These are phyloP conservation scores for Cytospora mali DNA, from an alignment of 2,329 filamentous ascomycete genomes.

Conservation along the genomic window DNA sequence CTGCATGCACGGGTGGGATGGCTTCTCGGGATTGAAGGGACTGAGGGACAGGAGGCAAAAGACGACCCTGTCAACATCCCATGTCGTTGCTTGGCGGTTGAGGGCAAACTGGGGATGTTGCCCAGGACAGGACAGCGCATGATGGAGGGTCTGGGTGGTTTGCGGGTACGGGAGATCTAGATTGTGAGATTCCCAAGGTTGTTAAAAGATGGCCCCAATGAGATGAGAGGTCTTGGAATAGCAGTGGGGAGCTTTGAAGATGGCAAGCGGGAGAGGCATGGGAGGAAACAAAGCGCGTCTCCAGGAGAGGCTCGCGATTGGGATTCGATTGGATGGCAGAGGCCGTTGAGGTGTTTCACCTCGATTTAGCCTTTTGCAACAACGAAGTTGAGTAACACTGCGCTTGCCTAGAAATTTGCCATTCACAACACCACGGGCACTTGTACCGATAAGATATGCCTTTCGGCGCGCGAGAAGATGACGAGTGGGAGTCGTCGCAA, in stretches of 20 bases:
- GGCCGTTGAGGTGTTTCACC: conserved; percentile 34
- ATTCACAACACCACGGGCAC: not conserved
- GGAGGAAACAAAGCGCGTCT: conserved; percentile 28
- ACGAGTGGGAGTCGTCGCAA: not conserved
- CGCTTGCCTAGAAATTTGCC: conserved; percentile 10
- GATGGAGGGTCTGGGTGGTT: conserved; percentile 16
- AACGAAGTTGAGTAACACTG: conserved; percentile 22
- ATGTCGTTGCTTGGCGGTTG: conserved; percentile 22
- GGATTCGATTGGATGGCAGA: conserved; percentile 34
- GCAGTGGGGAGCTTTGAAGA: conserved; percentile 21
- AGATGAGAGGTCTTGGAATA: conserved; percentile 7
- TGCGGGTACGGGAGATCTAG: conserved; percentile 15
- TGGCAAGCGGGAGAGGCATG: not conserved
- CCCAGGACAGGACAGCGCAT: not conserved
- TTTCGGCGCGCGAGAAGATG: not conserved
- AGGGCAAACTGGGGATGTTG: conserved; percentile 3
- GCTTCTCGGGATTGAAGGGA: not conserved
- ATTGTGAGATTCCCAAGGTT: conserved; percentile 10
- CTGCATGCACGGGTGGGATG: conserved; percentile 1
- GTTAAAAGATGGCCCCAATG: conserved; percentile 9
- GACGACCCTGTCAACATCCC: conserved; percentile 8
- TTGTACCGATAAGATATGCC: not conserved
- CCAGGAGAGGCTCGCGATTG: conserved; percentile 28
- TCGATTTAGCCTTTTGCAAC: conserved; percentile 31
- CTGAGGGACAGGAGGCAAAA: not conserved